These are phyloP conservation scores for Venustampulla echinocandica DNA, from an alignment of 495 filamentous ascomycete species.

Conservation along the genomic window DNA sequence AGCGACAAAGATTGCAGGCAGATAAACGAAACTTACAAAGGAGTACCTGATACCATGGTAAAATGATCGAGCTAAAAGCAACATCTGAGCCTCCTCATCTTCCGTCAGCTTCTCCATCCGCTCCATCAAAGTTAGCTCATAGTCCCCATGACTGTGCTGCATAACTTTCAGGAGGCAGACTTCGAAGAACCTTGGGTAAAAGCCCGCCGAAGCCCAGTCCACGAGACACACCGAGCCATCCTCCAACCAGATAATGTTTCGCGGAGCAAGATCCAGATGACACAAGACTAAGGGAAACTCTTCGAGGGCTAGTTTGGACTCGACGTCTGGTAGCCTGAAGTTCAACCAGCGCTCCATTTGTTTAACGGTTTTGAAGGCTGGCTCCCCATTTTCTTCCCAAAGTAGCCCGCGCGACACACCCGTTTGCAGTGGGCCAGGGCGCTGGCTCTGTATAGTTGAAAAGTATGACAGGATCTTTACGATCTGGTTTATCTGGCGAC, in stretches of 20 bases:
- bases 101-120: no score
- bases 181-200: slow-evolving; percentile 21
- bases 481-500: slow-evolving; percentile 11
- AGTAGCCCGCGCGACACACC: slow-evolving; percentile 3
- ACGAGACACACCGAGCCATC: slow-evolving; percentile 12
- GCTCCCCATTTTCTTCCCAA: slow-evolving; percentile 8
- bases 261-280: slow-evolving; percentile 21
- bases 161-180: no score
- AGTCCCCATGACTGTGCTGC: no score
- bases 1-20: no score
- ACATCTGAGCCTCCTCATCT: no score
- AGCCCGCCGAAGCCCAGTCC: slow-evolving; percentile 22
- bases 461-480: slow-evolving; percentile 24
- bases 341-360: slow-evolving; percentile 13
- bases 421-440: background rate
- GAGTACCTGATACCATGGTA: no score
- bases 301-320: background rate
- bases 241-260: slow-evolving; percentile 17
- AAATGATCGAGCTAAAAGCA: no score
- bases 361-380: slow-evolving; percentile 2
- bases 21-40: no score
- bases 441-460: slow-evolving; percentile 10
- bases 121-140: no score
- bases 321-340: slow-evolving; percentile 2
- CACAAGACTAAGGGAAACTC: slow-evolving; percentile 12